A percentile compares a stretch with the other conserved stretches of the same genome.
Evolutionary conservation across 2,329 filamentous ascomycete species (phyloP).

Genomic region (Alternaria conjuncta): DNA sequence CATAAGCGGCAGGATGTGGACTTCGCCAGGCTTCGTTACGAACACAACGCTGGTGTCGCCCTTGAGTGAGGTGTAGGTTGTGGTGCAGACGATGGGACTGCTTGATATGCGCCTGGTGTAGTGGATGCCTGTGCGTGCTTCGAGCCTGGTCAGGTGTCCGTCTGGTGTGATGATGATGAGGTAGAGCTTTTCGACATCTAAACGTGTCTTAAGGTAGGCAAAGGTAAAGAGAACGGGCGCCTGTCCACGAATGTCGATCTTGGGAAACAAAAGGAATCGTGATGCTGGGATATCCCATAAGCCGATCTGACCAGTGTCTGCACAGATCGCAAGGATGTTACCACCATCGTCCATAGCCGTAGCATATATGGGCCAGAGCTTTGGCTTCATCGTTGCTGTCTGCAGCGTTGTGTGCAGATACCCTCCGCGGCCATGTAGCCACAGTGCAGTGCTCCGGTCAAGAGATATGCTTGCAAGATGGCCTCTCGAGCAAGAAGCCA

Average conservation of each 20-base stretch:
- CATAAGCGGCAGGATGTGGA: slow-evolving; percentile 40
- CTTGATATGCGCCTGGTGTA: slow-evolving; percentile 38
- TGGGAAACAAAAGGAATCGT: slow-evolving; percentile 61
- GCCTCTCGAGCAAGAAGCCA: slow-evolving; percentile 68
- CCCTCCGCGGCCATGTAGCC: slow-evolving; percentile 51
- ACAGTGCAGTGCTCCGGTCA: slow-evolving; percentile 71
- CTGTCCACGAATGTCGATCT: slow-evolving; percentile 63
- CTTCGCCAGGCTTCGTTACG: slow-evolving; percentile 42
- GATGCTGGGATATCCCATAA: slow-evolving; percentile 69
- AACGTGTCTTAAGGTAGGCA: slow-evolving; percentile 37
- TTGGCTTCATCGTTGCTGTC: slow-evolving; percentile 43
- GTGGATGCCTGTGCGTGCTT: slow-evolving; percentile 52
- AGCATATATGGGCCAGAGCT: slow-evolving; percentile 59
- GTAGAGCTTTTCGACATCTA: slow-evolving; percentile 42
- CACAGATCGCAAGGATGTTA: slow-evolving; percentile 70
- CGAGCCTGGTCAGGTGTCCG: slow-evolving; percentile 67
- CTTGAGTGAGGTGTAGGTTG: slow-evolving; percentile 36
- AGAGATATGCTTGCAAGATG: slow-evolving; percentile 73
- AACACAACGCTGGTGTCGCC: slow-evolving; percentile 39
- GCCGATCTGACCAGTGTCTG: slow-evolving; percentile 62
- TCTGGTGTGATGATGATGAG: slow-evolving; percentile 69
- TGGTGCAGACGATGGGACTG: slow-evolving; percentile 35
- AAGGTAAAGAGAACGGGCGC: slow-evolving; percentile 69
- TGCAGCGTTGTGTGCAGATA: slow-evolving; percentile 41
- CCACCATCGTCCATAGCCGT: slow-evolving; percentile 70